phyloP scores from a whole-genome alignment of 2,329 filamentous ascomycete genomes.

The Annulohypoxylon truncatum region DNA sequence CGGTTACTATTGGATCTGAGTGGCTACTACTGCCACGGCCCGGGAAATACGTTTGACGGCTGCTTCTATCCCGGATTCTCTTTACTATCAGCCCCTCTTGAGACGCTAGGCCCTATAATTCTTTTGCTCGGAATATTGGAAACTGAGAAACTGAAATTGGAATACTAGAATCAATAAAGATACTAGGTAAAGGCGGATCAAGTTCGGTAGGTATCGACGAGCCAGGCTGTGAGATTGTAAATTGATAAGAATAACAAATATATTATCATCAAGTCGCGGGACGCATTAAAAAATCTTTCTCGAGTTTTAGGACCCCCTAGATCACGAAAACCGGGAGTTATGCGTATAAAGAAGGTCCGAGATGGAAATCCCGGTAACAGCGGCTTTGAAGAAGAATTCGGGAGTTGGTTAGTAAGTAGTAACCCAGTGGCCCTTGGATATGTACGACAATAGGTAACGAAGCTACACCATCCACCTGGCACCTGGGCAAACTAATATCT shows the following conservation, averaged over 20 bases:
- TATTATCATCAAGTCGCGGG: slow-evolving; percentile 7
- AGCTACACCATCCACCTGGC: slow-evolving; percentile 24
- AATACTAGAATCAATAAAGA: not conserved
- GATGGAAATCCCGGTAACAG: slow-evolving; percentile 32
- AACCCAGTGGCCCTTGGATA: not conserved
- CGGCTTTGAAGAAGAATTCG: slow-evolving; percentile 24
- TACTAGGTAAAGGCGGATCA: slow-evolving; percentile 5
- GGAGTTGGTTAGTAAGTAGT: slow-evolving; percentile 23
- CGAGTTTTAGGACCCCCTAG: not conserved
- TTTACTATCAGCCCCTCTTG: slow-evolving; percentile 6
- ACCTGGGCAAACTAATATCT: slow-evolving; percentile 17
- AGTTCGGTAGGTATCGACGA: slow-evolving; percentile 12
- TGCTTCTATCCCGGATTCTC: slow-evolving; percentile 2
- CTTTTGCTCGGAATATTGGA: not conserved
- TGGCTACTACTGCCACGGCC: slow-evolving; percentile 31
- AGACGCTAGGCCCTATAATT: not conserved
- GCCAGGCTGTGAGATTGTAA: slow-evolving; percentile 18
- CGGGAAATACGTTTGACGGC: slow-evolving; percentile 29
- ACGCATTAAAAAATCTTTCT: slow-evolving; percentile 7
- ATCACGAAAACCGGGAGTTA: slow-evolving; percentile 15
- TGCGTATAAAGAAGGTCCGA: slow-evolving; percentile 34
- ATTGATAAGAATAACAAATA: slow-evolving; percentile 14
- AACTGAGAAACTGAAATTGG: not conserved
- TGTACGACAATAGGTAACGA: slow-evolving; percentile 28
- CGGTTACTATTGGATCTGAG: slow-evolving; percentile 30